Evolutionary conservation across 129 eudicot genomes (phyloP), one percentile per base, ranked within the genome.

Genomic region (Artemisia tridentata): DNA sequence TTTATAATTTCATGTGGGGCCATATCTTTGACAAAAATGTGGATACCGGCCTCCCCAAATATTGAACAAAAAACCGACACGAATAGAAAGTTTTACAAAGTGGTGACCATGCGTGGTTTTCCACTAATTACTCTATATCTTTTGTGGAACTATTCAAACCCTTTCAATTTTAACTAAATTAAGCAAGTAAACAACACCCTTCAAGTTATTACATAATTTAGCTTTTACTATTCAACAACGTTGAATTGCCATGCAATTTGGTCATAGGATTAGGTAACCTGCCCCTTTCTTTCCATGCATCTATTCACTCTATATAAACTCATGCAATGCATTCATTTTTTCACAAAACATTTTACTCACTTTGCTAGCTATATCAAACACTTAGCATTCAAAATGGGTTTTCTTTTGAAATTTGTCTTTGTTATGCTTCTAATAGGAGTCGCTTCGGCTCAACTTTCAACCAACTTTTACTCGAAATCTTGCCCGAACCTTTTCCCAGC

Each of bases 371-470:
- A 41, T 46, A 45, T 45, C 65, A 20, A 52, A 29, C 19, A 65
- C 58, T 67, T 49, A 12, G 0, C 70, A 69, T 50, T 7, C 1
- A 68, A 72, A 79, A 80, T 82, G 90, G 84, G 74, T 62, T 53
- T 70, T 41, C 31, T 75, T 71, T 9, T 81, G 15, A 75, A 60
- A 72, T 72, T 70, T 56, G 77, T 53, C 6, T 55, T 86, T 68
- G 17, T 86, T 63, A 21, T 84, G 71, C 57, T 78, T 17, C 61
- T 79, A 27, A 15, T 77, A 29, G 83, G 86, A 49, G 83, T 73
- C 41, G 80, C 83, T 14, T 84, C 92, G 11, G 96, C 93, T 79
- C 93, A 90, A 74, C 96, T 90, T 62, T 84, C 90, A 3, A 38
- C 90, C 3, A 72, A 65, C 48, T 86, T 78, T 69, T 90, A 90